Conservation (phyloP, 345 rosid genomes). For the Gossypium bickii region DNA sequence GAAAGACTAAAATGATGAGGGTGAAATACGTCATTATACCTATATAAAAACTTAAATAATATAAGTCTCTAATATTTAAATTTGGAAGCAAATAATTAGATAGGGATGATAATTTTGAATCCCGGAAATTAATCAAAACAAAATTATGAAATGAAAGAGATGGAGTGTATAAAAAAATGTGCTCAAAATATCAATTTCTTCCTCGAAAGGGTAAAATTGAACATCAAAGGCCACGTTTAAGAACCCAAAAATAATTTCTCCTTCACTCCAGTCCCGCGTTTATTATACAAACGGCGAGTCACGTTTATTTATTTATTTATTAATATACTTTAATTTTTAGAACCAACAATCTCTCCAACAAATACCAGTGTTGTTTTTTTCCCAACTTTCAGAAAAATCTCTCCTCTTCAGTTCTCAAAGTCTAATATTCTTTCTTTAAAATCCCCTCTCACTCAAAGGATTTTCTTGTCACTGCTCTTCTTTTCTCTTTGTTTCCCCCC, state of each 20-base stretch:
- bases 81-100: too few species aligned
- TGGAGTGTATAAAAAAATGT: not conserved
- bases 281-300: slow-evolving; percentile 26
- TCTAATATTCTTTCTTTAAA: slow-evolving; percentile 8
- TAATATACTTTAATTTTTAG: not conserved
- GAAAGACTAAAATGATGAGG: too few species aligned
- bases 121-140: too few species aligned
- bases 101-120: too few species aligned
- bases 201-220: not conserved
- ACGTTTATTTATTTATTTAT: not conserved
- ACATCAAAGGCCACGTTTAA: not conserved
- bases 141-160: not conserved
- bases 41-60: too few species aligned
- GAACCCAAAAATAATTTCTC: not conserved
- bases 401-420: not conserved
- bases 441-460: slow-evolving; percentile 10
- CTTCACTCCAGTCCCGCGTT: slow-evolving; percentile 11
- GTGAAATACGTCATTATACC: too few species aligned
- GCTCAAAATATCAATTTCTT: not conserved
- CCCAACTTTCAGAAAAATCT: not conserved
- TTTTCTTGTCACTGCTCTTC: not conserved
- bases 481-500: not conserved
- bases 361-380: not conserved
- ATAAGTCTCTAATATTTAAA: too few species aligned
- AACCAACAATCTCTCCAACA: not conserved